Evolutionary conservation across 169 alveolate species (phyloP).

Genomic region (Theileria parva): DNA sequence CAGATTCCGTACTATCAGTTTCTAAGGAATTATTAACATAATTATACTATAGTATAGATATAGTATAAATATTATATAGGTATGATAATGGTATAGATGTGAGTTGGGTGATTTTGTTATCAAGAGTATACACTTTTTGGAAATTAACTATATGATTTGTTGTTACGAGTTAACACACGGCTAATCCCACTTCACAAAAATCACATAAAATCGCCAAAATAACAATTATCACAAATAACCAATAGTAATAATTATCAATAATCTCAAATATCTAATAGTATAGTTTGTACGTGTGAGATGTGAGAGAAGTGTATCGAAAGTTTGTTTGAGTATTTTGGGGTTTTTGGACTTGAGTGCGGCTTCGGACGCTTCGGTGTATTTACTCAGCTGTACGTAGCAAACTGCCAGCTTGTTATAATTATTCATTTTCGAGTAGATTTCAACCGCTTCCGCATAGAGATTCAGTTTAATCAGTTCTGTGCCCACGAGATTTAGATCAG

Average conservation of each 20-base stretch:
- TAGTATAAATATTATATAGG: too few species aligned
- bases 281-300: background rate
- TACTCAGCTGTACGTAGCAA: slow-evolving; percentile 92
- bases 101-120: too few species aligned
- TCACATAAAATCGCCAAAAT: background rate
- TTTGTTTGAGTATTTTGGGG: slow-evolving; percentile 93
- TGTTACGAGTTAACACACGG: too few species aligned
- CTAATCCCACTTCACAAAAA: background rate
- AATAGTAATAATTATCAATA: slow-evolving; percentile 48
- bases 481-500: slow-evolving; percentile 72
- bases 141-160: too few species aligned
- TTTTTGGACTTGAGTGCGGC: slow-evolving; percentile 98
- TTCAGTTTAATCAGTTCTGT: slow-evolving; percentile 77
- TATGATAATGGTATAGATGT: too few species aligned
- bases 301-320: slow-evolving; percentile 78
- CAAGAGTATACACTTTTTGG: too few species aligned
- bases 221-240: slow-evolving; percentile 18
- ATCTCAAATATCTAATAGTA: too few species aligned
- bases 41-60: too few species aligned
- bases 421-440: slow-evolving; percentile 90
- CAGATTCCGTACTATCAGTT: too few species aligned
- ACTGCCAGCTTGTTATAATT: slow-evolving; percentile 96
- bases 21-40: too few species aligned
- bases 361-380: slow-evolving; percentile 94
- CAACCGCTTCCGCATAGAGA: slow-evolving; percentile 88